A percentile compares a stretch with the other conserved stretches of the same genome.
phyloP scores from a whole-genome alignment of 306 rosid genomes.

The Vachellia collinsii region DNA sequence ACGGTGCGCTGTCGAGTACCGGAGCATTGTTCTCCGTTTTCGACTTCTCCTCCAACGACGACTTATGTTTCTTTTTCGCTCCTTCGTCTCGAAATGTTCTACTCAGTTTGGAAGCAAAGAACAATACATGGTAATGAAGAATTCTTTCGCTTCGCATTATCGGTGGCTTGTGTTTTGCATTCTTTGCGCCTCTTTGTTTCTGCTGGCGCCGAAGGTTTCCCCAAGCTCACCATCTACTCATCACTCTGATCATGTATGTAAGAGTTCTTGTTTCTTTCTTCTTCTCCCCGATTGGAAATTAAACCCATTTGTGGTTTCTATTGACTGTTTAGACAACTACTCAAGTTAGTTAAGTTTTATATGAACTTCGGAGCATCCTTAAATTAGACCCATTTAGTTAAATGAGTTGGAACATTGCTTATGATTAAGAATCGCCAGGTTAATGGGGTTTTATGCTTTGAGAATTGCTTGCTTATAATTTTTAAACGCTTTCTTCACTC shows the following conservation, averaged over 20 bases:
- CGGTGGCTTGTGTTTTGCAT: conserved; percentile 43
- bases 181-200: conserved; percentile 33
- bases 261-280: not conserved
- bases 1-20: no score
- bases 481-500: not conserved
- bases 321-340: not conserved
- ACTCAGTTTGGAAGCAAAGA: conserved; percentile 16
- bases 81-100: conserved; percentile 28
- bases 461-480: not conserved
- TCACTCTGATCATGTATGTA: conserved; percentile 36
- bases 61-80: not conserved
- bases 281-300: not conserved
- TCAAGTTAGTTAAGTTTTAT: conserved; percentile 10
- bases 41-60: no score
- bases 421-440: not conserved
- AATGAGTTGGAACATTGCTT: not conserved
- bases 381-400: not conserved
- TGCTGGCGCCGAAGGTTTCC: conserved; percentile 46
- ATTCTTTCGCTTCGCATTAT: conserved; percentile 27
- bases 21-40: no score
- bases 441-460: not conserved
- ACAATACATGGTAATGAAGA: conserved; percentile 37
- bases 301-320: conserved; percentile 5
- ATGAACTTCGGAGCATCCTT: not conserved
- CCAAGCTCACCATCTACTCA: conserved; percentile 27